Base-by-base conservation (phyloP, 2,329 filamentous ascomycete genomes). In the Penicillium sp. region DNA sequence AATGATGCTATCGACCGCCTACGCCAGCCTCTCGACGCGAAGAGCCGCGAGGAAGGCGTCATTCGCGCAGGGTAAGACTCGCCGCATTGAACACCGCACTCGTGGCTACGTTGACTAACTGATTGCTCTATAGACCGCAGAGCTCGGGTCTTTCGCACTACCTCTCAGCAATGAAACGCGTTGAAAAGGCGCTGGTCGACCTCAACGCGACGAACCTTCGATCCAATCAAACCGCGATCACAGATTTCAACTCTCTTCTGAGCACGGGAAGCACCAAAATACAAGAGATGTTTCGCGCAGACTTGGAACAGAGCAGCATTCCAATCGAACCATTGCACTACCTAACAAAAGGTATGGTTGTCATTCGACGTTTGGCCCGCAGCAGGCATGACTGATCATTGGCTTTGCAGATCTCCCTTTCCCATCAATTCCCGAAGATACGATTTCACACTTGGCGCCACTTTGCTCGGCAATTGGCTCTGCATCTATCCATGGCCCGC, bases 141-240 rank as follows among this genome's bases (percentile, higher is more conserved):
- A 88, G 87, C 71, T 85, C 86, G 28, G 92, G 92, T 36, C 76
- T 99, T 50, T 81, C 85, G 33, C 89, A 89, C 62, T 99, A 96
- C 72, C 83, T 99, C 44, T 86, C 85, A 41, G 96, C 92, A 5
- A 84, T 97, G 61, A 94, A 95, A 74, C 87, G 94, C 38, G 83
- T 96, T 28, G 91, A 88, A 64, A 88, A 88, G 69, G 89, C 92
- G n/a, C 79, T 96, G 49, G 75, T 79, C 54, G 89, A 95, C 56
- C 87, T 99, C 75, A 89, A 88, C 68, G 81, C 88, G 3, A 92
- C 92, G n/a, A 96, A 96, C 62, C 76, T 99, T 46, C 86, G 90
- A 50, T 89, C 92, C 9, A 97, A 96, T 54, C 92, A 97, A 69
- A 87, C 92, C 69, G 91, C 91, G 2, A 89, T 94, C 50, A 77